These are phyloP conservation scores for Rhododendron molle DNA, from an alignment of 148 eudicot genomes.

Conservation along the genomic window DNA sequence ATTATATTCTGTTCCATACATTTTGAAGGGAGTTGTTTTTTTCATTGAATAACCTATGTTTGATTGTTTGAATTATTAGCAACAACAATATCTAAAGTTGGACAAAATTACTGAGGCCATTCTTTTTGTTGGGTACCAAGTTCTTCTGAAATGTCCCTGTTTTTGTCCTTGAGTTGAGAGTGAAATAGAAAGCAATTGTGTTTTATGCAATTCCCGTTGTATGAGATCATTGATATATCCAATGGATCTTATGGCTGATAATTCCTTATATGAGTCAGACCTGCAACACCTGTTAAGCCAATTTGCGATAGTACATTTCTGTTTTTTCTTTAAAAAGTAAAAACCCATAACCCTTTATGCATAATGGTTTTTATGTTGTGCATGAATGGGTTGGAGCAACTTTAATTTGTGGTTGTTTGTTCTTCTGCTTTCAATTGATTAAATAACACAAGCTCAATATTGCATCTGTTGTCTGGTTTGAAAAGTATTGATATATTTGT, in stretches of 20 bases:
- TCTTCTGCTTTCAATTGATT: not conserved
- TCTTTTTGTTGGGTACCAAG: not conserved
- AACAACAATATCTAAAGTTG: not conserved
- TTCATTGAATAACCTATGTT: not conserved
- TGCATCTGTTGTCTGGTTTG: not conserved
- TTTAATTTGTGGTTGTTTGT: not conserved
- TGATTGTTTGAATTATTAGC: not conserved
- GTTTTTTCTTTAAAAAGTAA: not conserved
- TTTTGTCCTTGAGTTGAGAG: not conserved
- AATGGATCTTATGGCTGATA: not conserved
- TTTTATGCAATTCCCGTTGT: not conserved
- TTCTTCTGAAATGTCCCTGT: not conserved
- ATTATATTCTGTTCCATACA: not conserved
- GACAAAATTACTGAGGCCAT: not conserved
- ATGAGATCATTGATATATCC: not conserved
- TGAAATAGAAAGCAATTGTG: not conserved
- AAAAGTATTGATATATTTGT: not conserved
- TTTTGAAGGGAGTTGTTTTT: not conserved
- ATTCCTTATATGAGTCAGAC: not conserved
- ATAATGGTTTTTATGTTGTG: not conserved
- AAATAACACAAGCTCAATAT: not conserved
- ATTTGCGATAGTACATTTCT: not conserved
- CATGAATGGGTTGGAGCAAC: not conserved
- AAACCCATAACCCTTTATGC: not conserved
- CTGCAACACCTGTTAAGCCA: not conserved